Evolutionary conservation across 192 early-diverging fungal species (phyloP), one percentile per base, ranked within the genome.

Genomic region (Backusella mclennaniae): DNA sequence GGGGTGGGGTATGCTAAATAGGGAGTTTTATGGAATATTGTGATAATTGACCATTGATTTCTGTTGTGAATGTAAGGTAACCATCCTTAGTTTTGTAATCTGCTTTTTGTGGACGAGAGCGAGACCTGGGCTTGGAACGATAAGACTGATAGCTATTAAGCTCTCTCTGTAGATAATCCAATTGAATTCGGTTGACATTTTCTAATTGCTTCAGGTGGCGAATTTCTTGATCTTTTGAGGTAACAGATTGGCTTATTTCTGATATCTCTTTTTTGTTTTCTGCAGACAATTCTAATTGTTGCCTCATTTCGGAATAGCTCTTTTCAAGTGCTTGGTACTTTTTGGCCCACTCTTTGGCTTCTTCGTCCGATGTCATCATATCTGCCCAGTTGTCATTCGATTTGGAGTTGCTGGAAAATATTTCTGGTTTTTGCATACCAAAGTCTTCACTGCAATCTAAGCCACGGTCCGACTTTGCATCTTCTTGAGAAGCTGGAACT

Each of bases 31-130:
- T 44, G 7, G 74, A 46, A 31, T 67, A 75, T 42, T 29, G 52
- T 31, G 74, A 75, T 46, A 75, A 38, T 35, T 75, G 59, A 11
- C 74, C 74, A 42, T 75, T 75, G 41, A 75, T 75, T 42, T 75
- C 59, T 29, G 74, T 75, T 38, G 63, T 75, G 41, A 75, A 67
- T n/a, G 66, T 46, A 29, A 75, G 35, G 26, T 67, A 66, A 12
- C 74, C 74, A 46, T 75, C 42, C 19, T 67, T 31, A 8, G 74
- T 67, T 11, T 35, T 67, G 46, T 75, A 67, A 35, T 73, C 63
- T 21, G 63, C 1, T 23, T 49, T 72, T 52, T 72, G 29, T 35
- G 41, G 6, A 17, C 8, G 41, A 26, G 41, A 46, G 1, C 39
- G 73, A 9, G 9, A 63, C 35, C 26, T 56, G 7, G 38, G 19